Conservation (phyloP, 2,329 filamentous ascomycete genomes). For the Phaeosphaeria sp. region DNA sequence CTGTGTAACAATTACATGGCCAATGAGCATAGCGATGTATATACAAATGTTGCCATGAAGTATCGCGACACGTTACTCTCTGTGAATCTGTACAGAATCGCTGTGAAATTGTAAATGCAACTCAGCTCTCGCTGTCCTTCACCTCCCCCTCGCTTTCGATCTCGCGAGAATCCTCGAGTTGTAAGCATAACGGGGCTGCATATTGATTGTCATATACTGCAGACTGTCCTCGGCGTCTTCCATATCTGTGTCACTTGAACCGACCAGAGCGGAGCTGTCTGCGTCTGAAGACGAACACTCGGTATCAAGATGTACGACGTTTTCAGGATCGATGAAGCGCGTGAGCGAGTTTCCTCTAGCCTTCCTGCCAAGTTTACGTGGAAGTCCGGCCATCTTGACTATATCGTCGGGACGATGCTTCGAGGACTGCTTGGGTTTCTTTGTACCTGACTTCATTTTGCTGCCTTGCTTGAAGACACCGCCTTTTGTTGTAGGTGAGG, state of each 20-base stretch:
- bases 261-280: background rate
- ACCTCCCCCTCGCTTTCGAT: background rate
- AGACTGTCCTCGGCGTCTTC: background rate
- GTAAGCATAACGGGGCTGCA: conserved; percentile 13
- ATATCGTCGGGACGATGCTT: background rate
- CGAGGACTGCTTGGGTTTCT: background rate
- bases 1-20: background rate
- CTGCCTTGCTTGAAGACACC: background rate
- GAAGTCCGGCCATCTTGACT: background rate
- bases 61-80: background rate
- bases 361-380: background rate
- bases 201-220: conserved; percentile 17
- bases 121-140: background rate
- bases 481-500: background rate
- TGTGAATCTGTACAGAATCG: background rate
- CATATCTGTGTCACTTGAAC: conserved; percentile 9
- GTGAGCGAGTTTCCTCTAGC: conserved; percentile 5
- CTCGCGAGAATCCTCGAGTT: conserved; percentile 8
- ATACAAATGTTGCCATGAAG: background rate
- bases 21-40: background rate
- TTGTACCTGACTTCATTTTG: background rate
- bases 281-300: background rate
- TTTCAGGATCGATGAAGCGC: conserved; percentile 8
- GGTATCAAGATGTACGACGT: background rate
- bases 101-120: background rate